Evolutionary conservation across 2,329 filamentous ascomycete genomes (phyloP), one percentile per base, ranked within the genome.

Genomic region (Ilyonectria robusta): DNA sequence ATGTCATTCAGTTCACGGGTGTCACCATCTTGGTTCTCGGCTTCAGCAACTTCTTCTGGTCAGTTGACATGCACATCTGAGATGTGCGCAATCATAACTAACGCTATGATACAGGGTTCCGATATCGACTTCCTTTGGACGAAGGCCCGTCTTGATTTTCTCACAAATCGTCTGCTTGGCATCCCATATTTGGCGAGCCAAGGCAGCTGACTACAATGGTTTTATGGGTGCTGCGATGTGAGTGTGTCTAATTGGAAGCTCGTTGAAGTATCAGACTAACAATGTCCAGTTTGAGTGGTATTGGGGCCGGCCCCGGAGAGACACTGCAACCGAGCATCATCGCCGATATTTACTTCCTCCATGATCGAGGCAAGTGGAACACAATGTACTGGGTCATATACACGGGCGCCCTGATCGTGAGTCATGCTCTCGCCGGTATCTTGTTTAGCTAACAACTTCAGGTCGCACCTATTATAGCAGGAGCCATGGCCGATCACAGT

Each of bases 281-380:
- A 51, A 19, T n/a, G 5, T 1, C 17, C 48, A 51, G 62, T n/a
- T 10, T 65, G 4, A 29, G 59, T 8, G 69, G 69, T 15, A 62
- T 70, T 0, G 69, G 69, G 1, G 65, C 69, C 6, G 68, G 69
- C 1, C 69, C 68, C 7, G 56, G 56, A 2, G 69, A 70, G 13
- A 70, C 58, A 2, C 44, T 70, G 4, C 69, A 70, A 54, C 69
- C 69, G 5, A 60, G 56, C 33, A 47, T 70, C 58, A 70, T 70
- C 9, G 68, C 68, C n/a, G 69, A 70, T 7, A 70, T 70, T 13
- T 70, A 66, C 46, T 70, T 70, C 50, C 69, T 70, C 3, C 68
- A 70, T 47, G 69, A 70, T 11, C 60, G 69, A 5, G 68, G 69
- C 19, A 70, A 59, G 33, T 70, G 69, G 69, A 70, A 70, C 23